Percentiles rank a stretch among this genome's conserved stretches.
These are phyloP conservation scores for Sequoia sempervirens DNA, from an alignment of 75 land plant species.

Conservation along the genomic window DNA sequence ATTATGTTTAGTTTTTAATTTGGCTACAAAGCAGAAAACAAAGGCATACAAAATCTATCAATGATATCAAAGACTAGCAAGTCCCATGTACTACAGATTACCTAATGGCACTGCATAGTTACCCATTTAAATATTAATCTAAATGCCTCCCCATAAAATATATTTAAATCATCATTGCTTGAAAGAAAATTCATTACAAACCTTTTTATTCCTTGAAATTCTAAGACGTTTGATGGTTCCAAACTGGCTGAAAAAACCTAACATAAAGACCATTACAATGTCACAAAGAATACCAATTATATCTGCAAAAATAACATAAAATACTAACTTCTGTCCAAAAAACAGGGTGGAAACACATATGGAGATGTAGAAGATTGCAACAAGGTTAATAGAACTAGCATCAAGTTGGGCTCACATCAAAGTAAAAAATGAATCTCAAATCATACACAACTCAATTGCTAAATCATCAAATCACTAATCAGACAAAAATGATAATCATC, in stretches of 20 bases:
- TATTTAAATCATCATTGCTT: not conserved
- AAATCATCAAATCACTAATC: too few species aligned
- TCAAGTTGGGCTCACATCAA: too few species aligned
- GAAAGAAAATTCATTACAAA: conserved; percentile 7
- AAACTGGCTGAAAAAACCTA: conserved; percentile 87
- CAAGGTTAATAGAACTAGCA: too few species aligned
- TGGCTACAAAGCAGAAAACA: not conserved
- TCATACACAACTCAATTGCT: not conserved
- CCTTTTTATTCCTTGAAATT: conserved; percentile 87
- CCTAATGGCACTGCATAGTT: not conserved
- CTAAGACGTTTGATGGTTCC: conserved; percentile 67
- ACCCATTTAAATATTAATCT: not conserved
- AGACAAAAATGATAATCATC: not conserved
- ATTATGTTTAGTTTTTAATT: not conserved
- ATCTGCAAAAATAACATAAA: too few species aligned
- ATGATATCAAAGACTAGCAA: not conserved
- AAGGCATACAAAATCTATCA: not conserved
- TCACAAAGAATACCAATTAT: too few species aligned
- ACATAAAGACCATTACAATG: not conserved
- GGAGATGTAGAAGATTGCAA: too few species aligned
- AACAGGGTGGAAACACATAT: too few species aligned
- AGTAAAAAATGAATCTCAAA: not conserved
- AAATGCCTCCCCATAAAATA: not conserved
- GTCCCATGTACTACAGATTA: not conserved
- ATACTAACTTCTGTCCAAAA: too few species aligned